phyloP scores from a whole-genome alignment of 2,329 filamentous ascomycete species.

The Stromatinia cepivora region DNA sequence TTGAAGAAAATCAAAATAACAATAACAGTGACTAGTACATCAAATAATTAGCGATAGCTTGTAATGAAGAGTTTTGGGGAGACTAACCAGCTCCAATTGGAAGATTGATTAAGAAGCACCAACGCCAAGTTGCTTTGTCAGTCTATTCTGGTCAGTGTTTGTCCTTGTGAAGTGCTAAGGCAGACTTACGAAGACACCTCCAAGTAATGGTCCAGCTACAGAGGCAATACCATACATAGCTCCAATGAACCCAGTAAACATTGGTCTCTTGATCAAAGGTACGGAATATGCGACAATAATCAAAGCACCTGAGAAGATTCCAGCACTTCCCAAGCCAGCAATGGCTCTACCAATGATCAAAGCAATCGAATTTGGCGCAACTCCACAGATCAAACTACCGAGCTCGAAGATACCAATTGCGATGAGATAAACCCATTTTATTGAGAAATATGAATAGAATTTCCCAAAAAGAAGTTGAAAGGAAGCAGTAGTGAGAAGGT shows the following conservation, averaged over 20 bases:
- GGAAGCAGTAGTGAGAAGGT: conserved; percentile 22
- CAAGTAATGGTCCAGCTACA: conserved; percentile 38
- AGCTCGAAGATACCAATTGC: conserved; percentile 42
- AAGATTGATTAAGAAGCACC: conserved; percentile 35
- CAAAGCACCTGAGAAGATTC: conserved; percentile 36
- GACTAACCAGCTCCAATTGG: conserved; percentile 39
- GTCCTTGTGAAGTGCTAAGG: neutral
- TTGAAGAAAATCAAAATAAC: conserved; percentile 47
- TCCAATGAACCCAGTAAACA: conserved; percentile 24
- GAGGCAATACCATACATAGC: conserved; percentile 51
- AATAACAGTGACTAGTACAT: conserved; percentile 39
- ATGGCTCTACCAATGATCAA: conserved; percentile 43
- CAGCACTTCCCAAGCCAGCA: conserved; percentile 37
- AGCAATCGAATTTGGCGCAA: conserved; percentile 40
- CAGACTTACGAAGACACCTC: conserved; percentile 38
- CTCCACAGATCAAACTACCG: conserved; percentile 40
- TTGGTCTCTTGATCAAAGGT: conserved; percentile 29
- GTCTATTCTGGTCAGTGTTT: conserved; percentile 21
- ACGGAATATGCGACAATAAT: conserved; percentile 32
- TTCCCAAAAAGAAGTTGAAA: conserved; percentile 39
- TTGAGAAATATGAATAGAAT: conserved; percentile 40
- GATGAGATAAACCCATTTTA: conserved; percentile 42
- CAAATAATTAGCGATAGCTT: neutral
- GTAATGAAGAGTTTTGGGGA: neutral
- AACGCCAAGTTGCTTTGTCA: conserved; percentile 39